Base-by-base conservation (phyloP, 768 basidiomycete genomes). In the Amanita fuliginea region DNA sequence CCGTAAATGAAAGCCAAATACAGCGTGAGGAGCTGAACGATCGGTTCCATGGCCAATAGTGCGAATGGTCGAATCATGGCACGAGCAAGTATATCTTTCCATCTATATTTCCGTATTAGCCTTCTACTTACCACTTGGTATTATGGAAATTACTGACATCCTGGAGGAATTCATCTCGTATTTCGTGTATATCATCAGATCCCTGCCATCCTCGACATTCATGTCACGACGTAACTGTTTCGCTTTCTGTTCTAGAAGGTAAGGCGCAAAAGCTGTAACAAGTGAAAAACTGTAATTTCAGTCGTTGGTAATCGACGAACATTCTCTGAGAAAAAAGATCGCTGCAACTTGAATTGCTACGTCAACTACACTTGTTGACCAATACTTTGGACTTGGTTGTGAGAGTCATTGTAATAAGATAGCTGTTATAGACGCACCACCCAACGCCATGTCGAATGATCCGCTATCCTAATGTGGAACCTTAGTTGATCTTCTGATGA, bases 1-100 rank as follows among this genome's bases (percentile, higher is more conserved):
- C 81, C 86, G 50, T 83, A 90, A 11, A 83, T 59, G 54, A 84
- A 78, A 0, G 82, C 78, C 74, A 84, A 77, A 53, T 86, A 88
- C 0, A 79, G 3, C 0, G 80, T 78, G 7, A 88, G 63, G 1
- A 85, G 59, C 56, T 85, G 83, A 16, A 85, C 67, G 55, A 88
- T 84, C 1, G 80, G 75, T 57, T 89, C 86, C 4, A 57, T 57
- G 0, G 48, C 56, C 51, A 86, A 82, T 9, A 90, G 59, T 4
- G 63, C 57, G 64, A 91, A 84, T 0, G 90, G 89, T 18, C 86
- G 74, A 9, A 69, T 62, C 19, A 90, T 62, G 0, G 83, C 71
- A 50, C 66, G 74, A 1, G 53, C 39, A 51, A 90, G 64, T 32
- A 86, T 69, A 0, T 57, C 41, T 55, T 67, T 57, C 78, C 75